Evolutionary conservation across 73 alveolate species (phyloP), one percentile per base, ranked within the genome.

Genomic region (Paramecium biaurelia): DNA sequence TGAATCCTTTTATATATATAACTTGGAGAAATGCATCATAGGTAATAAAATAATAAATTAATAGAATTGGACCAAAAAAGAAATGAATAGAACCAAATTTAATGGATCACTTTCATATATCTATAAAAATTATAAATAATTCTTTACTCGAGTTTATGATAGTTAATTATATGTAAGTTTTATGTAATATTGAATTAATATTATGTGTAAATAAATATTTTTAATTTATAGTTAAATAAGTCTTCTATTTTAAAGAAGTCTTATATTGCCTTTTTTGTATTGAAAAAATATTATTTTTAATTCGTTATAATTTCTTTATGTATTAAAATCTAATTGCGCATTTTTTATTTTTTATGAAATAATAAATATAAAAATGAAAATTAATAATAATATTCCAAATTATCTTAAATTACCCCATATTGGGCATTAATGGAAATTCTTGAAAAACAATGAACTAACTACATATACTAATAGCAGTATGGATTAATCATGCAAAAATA

Each of bases 1-100:
- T 63, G 15, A 63, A 63, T 24, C 84, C 84, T 1, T 63, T 63
- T 63, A 63, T 63, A 30, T 63, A 63, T 14, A 63, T 49, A 0
- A 63, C 84, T 2, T 63, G 84, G 84, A 63, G 47, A 63, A 63
- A 63, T 63, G 84, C 84, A 30, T 63, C 84, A 63, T 63, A 63
- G 24, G 84, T 63, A 63, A 63, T 63, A 0, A 63, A 11, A 63
- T 4, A 9, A 6, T 63, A 63, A 6, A 11, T 26, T 14, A 14
- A 47, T 30, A 63, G 84, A 63, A 63, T 63, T 63, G 84, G 84
- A 63, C 84, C 0, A 63, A 63, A 63, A 63, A 63, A 24, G 84
- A 63, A 63, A 63, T 63, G 84, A 63, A 32, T 26, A 26, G 21
- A 63, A 32, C 41, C 26, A 63, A 63, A 14, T 63, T 63, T 9